Evolutionary conservation across 805 yeast species (phyloP).

Genomic region (Yarrowia phangngaensis): DNA sequence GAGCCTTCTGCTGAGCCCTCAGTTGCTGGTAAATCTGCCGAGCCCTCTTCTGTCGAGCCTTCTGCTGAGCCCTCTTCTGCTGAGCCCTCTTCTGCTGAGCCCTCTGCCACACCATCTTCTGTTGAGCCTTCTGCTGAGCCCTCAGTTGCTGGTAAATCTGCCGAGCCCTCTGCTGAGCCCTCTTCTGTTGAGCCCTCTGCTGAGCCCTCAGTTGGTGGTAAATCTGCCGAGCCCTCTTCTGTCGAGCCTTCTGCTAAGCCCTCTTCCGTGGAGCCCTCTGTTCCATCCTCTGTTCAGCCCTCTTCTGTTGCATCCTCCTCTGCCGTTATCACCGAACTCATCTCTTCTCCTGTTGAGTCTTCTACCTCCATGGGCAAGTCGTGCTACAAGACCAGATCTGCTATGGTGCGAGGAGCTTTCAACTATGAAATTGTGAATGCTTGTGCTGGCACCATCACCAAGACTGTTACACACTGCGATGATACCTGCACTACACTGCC

Average conservation of each 20-base stretch:
- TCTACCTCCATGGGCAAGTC: not conserved
- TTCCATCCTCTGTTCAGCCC: not conserved
- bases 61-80: too few species aligned
- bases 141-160: not conserved
- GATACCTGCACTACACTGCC: constrained; percentile 1
- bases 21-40: too few species aligned
- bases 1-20: constrained; percentile 5
- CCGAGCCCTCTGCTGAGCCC: constrained; percentile 3
- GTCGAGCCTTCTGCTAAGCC: not conserved
- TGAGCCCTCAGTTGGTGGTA: not conserved
- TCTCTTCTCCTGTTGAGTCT: constrained; percentile 4
- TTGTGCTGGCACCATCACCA: constrained; percentile 13
- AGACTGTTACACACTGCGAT: constrained; percentile 17
- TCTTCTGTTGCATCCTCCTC: constrained; percentile 4
- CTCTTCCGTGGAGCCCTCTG: constrained; percentile 3
- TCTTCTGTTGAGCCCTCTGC: not conserved
- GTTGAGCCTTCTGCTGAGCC: constrained; percentile 5
- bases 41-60: too few species aligned
- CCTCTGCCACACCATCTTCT: not conserved
- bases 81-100: not conserved
- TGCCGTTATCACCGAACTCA: too few species aligned
- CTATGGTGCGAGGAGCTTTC: too few species aligned
- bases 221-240: not conserved
- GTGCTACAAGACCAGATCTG: too few species aligned
- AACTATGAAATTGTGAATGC: too few species aligned